Base-by-base conservation (phyloP, 768 basidiomycete species). In the Termitomyces sp. region DNA sequence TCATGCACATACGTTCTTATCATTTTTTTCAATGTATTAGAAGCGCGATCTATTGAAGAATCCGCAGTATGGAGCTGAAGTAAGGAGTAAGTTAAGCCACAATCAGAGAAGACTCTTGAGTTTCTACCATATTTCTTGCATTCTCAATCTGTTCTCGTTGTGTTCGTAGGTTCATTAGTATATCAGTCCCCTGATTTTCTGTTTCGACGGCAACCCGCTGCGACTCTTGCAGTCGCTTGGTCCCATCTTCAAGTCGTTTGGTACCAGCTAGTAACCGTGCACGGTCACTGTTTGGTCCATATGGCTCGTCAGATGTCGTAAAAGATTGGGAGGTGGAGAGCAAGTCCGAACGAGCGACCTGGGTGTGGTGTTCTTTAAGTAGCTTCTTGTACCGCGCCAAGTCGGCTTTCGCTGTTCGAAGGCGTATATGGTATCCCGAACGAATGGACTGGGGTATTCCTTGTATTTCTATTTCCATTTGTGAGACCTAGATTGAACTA, bases 381-480 rank as follows among this genome's bases (percentile, higher is more conserved):
- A 82, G 80, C 71, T 91, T 91, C 80, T 97, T 98, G 76, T 84
- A 87, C 61, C 82, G 83, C 39, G 83, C 75, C 18, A 98, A 79
- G 50, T 88, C 87, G 3, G 83, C 74, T 69, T 95, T 95, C 59
- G 91, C 85, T 10, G 83, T 74, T 61, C 84, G 81, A 53, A 97
- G 82, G 59, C 93, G 86, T 20, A 80, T 71, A 60, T 89, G 87
- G 69, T 95, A 95, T 60, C 86, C 83, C 0, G 86, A 74, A 51
- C 89, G 84, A 65, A 95, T 80, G 22, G 90, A 89, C 67, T 91
- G 87, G 0, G 95, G 94, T 68, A 98, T 94, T 12, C 93, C 91
- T 66, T 95, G 94, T 7, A 96, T 88, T 76, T 99, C 97, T 57
- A 99, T 89, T 76, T 98, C 96, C 96, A 99, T 97, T 83, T 99